Conservation (phyloP, 169 alveolate genomes). For the Eimeria mitis region DNA sequence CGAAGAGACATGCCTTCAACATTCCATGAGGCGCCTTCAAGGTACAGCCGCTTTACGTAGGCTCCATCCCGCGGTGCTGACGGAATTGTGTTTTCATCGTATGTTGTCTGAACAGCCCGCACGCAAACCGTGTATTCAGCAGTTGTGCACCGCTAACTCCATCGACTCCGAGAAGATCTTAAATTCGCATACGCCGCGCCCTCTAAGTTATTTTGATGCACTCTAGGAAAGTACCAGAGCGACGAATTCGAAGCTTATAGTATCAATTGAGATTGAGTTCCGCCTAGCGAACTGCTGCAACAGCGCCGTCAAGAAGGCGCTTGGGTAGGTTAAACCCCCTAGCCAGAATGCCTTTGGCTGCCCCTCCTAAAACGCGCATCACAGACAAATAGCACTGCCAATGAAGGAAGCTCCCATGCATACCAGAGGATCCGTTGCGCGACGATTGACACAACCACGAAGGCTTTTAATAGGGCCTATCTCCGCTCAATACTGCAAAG, state of each 20-base stretch:
- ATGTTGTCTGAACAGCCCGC: slow-evolving; percentile 60
- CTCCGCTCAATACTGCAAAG: background rate
- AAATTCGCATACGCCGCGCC: background rate
- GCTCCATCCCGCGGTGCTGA: slow-evolving; percentile 96
- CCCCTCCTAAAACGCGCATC: slow-evolving; percentile 80
- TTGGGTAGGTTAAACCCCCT: slow-evolving; percentile 96
- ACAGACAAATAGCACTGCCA: background rate
- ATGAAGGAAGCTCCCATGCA: background rate
- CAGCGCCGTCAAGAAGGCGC: slow-evolving; percentile 97
- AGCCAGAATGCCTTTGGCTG: slow-evolving; percentile 96
- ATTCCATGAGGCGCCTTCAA: slow-evolving; percentile 98
- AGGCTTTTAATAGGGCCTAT: background rate
- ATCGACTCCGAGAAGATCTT: background rate
- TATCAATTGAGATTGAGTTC: slow-evolving; percentile 92
- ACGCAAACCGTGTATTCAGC: background rate
- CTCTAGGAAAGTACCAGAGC: slow-evolving; percentile 75
- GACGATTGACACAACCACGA: background rate
- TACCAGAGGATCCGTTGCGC: background rate
- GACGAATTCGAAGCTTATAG: slow-evolving; percentile 90
- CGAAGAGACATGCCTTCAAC: slow-evolving; percentile 89
- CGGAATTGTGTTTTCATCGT: slow-evolving; percentile 88
- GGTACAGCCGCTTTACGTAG: slow-evolving; percentile 90
- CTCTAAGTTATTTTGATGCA: background rate
- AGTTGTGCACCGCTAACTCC: background rate
- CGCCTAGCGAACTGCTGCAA: slow-evolving; percentile 93